phyloP scores from a whole-genome alignment of 352 stramenopile species.

The Phytophthora pinifolia region DNA sequence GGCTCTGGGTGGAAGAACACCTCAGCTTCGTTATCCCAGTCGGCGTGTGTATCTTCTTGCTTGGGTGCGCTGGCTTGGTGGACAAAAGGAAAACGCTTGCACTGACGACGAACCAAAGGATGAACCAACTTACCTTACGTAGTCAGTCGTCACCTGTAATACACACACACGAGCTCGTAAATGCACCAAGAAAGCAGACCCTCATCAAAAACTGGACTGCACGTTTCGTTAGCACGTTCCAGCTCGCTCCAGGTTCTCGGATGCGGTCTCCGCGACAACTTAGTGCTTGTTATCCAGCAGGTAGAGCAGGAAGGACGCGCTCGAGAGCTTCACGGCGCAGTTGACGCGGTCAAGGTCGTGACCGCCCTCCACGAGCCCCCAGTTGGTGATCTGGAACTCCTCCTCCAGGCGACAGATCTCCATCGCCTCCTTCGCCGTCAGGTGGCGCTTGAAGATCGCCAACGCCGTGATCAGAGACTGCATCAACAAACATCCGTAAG shows the following conservation, averaged over 20 bases:
- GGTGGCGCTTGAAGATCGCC: conserved; percentile 82
- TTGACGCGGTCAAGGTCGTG: conserved; percentile 90
- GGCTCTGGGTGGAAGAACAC: too few relatives aligned
- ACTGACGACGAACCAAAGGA: too few relatives aligned
- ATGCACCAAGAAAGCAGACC: too few relatives aligned
- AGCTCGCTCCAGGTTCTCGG: too few relatives aligned
- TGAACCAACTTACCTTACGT: too few relatives aligned
- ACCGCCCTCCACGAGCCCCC: conserved; percentile 87
- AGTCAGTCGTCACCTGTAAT: too few relatives aligned
- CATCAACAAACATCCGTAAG: conserved; percentile 9
- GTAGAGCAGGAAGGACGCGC: conserved; percentile 84
- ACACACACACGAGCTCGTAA: too few relatives aligned
- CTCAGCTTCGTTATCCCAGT: conserved; percentile 40
- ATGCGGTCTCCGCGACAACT: background rate
- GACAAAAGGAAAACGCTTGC: too few relatives aligned
- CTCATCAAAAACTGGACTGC: too few relatives aligned
- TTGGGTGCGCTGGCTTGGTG: conserved; percentile 22
- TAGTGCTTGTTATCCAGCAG: conserved; percentile 76
- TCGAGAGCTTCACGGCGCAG: conserved; percentile 79
- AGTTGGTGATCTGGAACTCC: conserved; percentile 89
- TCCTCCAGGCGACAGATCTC: conserved; percentile 83
- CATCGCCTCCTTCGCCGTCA: conserved; percentile 85
- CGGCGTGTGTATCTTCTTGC: conserved; percentile 46
- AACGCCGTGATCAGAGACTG: conserved; percentile 83
- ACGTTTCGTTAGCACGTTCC: conserved; percentile 1